Evolutionary conservation across 2,329 filamentous ascomycete genomes (phyloP), one percentile per base, ranked within the genome.

Genomic region (Exophiala lecanii-corni): DNA sequence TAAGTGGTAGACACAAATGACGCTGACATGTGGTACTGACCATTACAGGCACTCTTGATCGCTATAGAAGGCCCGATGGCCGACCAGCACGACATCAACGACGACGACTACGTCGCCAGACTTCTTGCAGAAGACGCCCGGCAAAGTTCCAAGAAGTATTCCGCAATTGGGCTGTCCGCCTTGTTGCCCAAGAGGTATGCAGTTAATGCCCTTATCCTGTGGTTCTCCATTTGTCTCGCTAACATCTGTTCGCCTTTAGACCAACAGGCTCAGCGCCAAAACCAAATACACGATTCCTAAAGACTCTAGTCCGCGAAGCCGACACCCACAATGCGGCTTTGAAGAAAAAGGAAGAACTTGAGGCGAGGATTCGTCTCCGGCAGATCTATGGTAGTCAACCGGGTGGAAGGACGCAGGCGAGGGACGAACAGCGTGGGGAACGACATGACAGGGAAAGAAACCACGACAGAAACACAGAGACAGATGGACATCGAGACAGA

Each of bases 261-360:
- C 78, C 81, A 44, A 66, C 76, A 34, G 76, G 77, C 54, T 78
- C 82, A 39, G 78, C 75, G 51, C 87, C 86, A 1, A 96, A 91
- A 61, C 89, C 91, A 2, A 97, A 98, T 58, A 96, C 86, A 0
- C 78, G 85, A 23, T 97, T 97, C 61, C 69, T 98, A 31, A 82
- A 82, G 45, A 84, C 92, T 57, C 86, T 97, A 43, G 87, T 98
- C 49, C 84, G 83, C 51, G 85, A 92, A 54, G 94, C 88, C 6
- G 85, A 94, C 56, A 84, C 67, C 41, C 91, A 98, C 66, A 98
- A 98, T 74, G 81, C 85, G 17, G 85, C 87, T 1, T 72, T 97
- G 20, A 78, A 88, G 13, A 86, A 85, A 1, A 94, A 83, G 59
- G 91, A 97, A 62, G 81, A 82, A 18, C 80, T 84, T 36, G 89